Base-by-base conservation (phyloP, 1,139 yeast species). In the Geotrichum fermentans region DNA sequence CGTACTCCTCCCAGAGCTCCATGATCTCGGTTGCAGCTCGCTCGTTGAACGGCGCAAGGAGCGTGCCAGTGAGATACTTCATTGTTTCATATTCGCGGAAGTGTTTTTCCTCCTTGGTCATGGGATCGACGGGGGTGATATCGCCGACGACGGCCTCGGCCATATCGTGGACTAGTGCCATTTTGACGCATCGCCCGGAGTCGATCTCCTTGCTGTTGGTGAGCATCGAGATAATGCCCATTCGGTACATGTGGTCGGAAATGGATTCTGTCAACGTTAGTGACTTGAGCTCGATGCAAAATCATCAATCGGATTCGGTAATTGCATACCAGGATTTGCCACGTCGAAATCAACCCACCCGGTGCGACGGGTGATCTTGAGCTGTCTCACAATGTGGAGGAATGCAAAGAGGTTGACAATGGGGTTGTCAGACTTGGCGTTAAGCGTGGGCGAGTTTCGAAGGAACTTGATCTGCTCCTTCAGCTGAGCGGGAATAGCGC, bases 131-230 rank as follows among this genome's bases (percentile, higher is more conserved):
- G 13, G 98, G 98, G 0, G 96, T 89, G 51, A 92, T 88, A 65
- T 92, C 98, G 13, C 97, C 97, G 10, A 92, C 97, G 33, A 92
- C 71, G 6, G 90, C 69, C 70, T 92, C 98, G 10, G 98, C 97
- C 62, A 92, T 83, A 65, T 92, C 98, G 68, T 92, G 98, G 36
- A 89, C 82, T 40, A 89, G 72, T 1, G 97, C 89, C 47, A 92
- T 89, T 66, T 86, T 83, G 48, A 82, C 85, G 72, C 97, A 89
- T 57, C 78, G 69, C 37, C 67, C 67, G 14, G 70, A 62, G 56
- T 77, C 71, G 7, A 76, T 67, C 5, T 61, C 55, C 13, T 69
- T 67, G 47, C 80, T 68, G 58, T 85, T 83, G 37, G 86, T 75
- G 34, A 87, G 68, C 84, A 90, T 78, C 21, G 95, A 74, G 48